Base-by-base conservation (phyloP, 495 filamentous ascomycete species). In the Letharia lupina region DNA sequence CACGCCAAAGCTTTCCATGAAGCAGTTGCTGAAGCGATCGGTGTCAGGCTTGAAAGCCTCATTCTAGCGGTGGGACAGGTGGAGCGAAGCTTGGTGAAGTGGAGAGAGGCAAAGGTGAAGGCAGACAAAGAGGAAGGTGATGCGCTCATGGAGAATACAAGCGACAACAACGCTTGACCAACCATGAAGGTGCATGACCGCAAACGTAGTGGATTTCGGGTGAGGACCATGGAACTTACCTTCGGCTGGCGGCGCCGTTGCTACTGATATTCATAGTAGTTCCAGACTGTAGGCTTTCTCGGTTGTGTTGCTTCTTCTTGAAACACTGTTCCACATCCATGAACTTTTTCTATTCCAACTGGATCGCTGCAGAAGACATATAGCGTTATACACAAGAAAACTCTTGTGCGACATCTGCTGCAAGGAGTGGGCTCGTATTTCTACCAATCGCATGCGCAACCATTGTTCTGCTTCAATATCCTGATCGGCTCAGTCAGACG, bases 1-100 rank as follows among this genome's bases (percentile, higher is more conserved):
- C 68, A 73, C 0, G 86, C 85, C 9, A 81, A 73, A 57, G 67
- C 66, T 0, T 85, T 91, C 61, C 86, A 84, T 67, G 74, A 81
- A 62, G 72, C 79, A 44, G 83, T 81, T 18, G 86, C 86, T 63
- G 75, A 78, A 63, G 66, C 78, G 20, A 74, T 76, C 18, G 82
- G 80, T 12, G 65, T 86, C 20, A 77, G 75, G 15, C 59, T 85
- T 40, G 68, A 75, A 47, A 82, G 76, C 7, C 71, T 87, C 31
- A 63, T 86, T 11, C 68, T 73, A 31, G 78, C 76, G 44, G 83
- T 86, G 0, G 71, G 72, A 12, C 76, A 80, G 31, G 75, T 76
- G 15, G 84, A 87, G 65, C 64, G 70, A 52, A 78, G 71, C 54
- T 70, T 86, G 48, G 71, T 74, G 40, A 73, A 70, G 52, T 80